These are phyloP conservation scores for Alternaria sp. DNA, from an alignment of 2,329 filamentous ascomycete genomes.

Conservation along the genomic window DNA sequence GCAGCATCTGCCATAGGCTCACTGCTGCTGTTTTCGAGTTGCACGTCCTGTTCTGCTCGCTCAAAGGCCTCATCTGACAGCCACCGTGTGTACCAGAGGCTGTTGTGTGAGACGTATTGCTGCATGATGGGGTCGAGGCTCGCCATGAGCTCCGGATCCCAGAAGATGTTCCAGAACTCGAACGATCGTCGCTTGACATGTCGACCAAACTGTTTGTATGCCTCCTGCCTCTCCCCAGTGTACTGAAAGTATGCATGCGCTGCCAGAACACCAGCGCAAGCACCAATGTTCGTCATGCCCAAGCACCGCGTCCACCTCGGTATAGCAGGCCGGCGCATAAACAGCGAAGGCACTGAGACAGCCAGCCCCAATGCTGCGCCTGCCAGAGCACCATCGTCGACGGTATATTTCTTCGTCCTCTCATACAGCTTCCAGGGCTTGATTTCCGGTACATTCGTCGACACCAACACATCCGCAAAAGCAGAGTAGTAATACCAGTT, in stretches of 20 bases:
- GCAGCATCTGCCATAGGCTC: background rate
- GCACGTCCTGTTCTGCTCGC: constrained; percentile 8
- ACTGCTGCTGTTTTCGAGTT: constrained; percentile 1
- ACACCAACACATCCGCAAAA: constrained; percentile 18
- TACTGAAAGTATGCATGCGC: constrained; percentile 36
- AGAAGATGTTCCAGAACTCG: constrained; percentile 35
- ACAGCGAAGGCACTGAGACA: constrained; percentile 27
- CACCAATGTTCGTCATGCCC: constrained; percentile 35
- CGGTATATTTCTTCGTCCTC: constrained; percentile 27
- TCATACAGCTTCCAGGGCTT: constrained; percentile 33
- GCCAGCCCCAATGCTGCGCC: constrained; percentile 33
- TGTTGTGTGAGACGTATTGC: constrained; percentile 35
- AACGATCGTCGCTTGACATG: constrained; percentile 24
- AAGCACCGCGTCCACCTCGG: constrained; percentile 30
- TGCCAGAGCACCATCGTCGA: constrained; percentile 35
- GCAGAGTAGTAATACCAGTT: constrained; percentile 35
- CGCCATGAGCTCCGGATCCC: constrained; percentile 33
- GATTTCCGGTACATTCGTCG: constrained; percentile 12
- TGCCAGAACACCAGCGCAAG: constrained; percentile 28
- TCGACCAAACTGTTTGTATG: constrained; percentile 22
- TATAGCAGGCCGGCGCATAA: constrained; percentile 27
- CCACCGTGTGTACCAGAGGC: constrained; percentile 30
- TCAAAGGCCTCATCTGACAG: constrained; percentile 24
- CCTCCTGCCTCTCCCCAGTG: constrained; percentile 35
- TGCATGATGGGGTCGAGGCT: constrained; percentile 31